phyloP scores from a whole-genome alignment of 306 rosid genomes.

The Sicyos edulis region DNA sequence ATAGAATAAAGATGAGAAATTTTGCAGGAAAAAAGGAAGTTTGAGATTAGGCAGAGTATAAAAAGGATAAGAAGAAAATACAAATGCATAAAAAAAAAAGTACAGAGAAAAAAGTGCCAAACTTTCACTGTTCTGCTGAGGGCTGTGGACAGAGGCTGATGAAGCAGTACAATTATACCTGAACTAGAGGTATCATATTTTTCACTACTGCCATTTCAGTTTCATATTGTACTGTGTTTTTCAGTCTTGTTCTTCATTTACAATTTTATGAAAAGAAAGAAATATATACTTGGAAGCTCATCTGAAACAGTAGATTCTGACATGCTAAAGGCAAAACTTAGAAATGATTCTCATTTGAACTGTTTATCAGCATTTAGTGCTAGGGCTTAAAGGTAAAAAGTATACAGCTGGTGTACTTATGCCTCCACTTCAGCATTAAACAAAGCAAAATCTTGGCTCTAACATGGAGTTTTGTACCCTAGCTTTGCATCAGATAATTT shows the following conservation, averaged over 20 bases:
- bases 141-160: conserved; percentile 1
- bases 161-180: background rate
- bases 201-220: conserved; percentile 17
- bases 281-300: background rate
- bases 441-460: background rate
- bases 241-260: conserved; percentile 8
- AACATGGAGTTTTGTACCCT: background rate
- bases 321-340: background rate
- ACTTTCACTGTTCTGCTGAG: conserved; percentile 9
- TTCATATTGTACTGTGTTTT: background rate
- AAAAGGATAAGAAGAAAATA: background rate
- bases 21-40: conserved; percentile 3
- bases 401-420: background rate
- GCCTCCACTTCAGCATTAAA: background rate
- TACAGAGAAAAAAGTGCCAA: background rate
- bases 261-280: background rate
- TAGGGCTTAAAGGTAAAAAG: background rate
- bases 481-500: too few relatives aligned
- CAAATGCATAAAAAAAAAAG: background rate
- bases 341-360: conserved; percentile 4
- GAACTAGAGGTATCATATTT: background rate
- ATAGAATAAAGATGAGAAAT: background rate
- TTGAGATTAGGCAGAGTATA: background rate
- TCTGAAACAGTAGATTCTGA: conserved; percentile 18
- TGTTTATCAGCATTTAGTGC: conserved; percentile 15